phyloP scores from a whole-genome alignment of 768 basidiomycete genomes.

The Amanita rimosa region DNA sequence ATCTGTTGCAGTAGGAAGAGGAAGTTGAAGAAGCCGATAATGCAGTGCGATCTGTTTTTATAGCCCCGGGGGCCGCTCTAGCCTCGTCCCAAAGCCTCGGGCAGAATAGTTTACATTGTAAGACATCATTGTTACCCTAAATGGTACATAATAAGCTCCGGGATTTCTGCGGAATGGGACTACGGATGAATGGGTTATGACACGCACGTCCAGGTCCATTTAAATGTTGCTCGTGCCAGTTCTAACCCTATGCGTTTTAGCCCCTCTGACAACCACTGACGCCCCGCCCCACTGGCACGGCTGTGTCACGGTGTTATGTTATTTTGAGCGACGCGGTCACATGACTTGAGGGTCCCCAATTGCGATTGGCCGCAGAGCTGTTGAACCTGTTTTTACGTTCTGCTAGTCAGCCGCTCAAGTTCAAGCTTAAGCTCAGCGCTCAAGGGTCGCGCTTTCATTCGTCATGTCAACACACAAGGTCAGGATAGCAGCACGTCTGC shows the following conservation, averaged over 20 bases:
- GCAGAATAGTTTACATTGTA: too few species aligned
- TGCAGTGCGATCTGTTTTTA: neutral
- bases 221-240: too few species aligned
- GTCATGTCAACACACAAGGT: slow-evolving; percentile 36
- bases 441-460: neutral
- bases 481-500: slow-evolving; percentile 61
- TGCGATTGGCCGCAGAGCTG: too few species aligned
- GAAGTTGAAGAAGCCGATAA: neutral
- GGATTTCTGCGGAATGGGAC: too few species aligned
- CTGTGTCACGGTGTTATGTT: too few species aligned
- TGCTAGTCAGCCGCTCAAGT: neutral
- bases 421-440: too few species aligned
- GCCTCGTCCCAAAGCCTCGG: too few species aligned
- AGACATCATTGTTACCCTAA: too few species aligned
- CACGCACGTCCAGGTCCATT: neutral
- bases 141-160: too few species aligned
- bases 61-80: neutral
- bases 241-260: neutral
- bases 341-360: slow-evolving; percentile 9
- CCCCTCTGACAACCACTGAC: neutral
- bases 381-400: neutral
- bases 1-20: neutral
- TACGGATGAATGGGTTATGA: too few species aligned
- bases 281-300: too few species aligned
- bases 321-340: slow-evolving; percentile 9